Percentiles rank a stretch among this genome's conserved stretches.
These are phyloP conservation scores for Fusarium stilboides DNA, from an alignment of 2,329 filamentous ascomycete species.

Conservation along the genomic window DNA sequence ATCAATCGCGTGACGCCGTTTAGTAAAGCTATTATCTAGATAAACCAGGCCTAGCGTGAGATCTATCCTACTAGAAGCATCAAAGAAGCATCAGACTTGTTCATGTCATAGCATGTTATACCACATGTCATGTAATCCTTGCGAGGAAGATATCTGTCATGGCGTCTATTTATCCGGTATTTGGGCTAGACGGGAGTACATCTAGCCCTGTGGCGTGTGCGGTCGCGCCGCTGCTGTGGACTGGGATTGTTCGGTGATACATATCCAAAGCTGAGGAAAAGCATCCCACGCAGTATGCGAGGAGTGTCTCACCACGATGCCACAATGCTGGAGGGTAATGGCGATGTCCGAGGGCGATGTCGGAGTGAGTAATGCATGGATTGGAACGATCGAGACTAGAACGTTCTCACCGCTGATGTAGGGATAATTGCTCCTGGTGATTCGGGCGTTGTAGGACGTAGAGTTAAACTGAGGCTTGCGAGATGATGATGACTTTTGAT, in stretches of 20 bases:
- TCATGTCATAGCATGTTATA: slow-evolving; percentile 9
- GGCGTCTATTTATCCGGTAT: slow-evolving; percentile 5
- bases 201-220: slow-evolving; percentile 20
- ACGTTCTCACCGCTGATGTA: slow-evolving; percentile 5
- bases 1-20: slow-evolving; percentile 18
- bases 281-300: slow-evolving; percentile 23
- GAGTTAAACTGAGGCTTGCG: slow-evolving; percentile 14
- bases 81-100: slow-evolving; percentile 11
- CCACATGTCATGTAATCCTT: slow-evolving; percentile 1
- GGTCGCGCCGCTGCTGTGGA: slow-evolving; percentile 15
- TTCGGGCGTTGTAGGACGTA: background rate
- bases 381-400: background rate
- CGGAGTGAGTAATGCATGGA: slow-evolving; percentile 16
- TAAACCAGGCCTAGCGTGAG: slow-evolving; percentile 2
- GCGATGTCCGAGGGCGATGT: slow-evolving; percentile 5
- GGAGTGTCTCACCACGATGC: slow-evolving; percentile 26
- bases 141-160: background rate
- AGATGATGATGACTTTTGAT: slow-evolving; percentile 5
- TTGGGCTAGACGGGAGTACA: background rate
- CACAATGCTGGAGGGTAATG: background rate
- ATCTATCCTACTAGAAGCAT: slow-evolving; percentile 16
- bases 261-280: slow-evolving; percentile 7
- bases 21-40: slow-evolving; percentile 12
- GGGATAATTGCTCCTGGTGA: background rate
- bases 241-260: slow-evolving; percentile 26